Base-by-base conservation (phyloP, 169 alveolate genomes). In the Plasmodium berghei region DNA sequence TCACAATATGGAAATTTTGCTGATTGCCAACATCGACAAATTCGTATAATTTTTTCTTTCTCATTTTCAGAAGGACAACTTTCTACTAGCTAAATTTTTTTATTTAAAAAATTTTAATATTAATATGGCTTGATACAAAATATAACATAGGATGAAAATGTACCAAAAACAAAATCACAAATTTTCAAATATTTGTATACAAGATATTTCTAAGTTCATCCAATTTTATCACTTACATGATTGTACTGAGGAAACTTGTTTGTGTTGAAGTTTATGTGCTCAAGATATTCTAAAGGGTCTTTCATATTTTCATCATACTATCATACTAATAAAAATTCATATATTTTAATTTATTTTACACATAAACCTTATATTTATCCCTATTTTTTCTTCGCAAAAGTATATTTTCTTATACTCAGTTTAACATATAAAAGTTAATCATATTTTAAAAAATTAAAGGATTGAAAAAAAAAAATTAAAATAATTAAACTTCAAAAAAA, bases 21-120 rank as follows among this genome's bases (percentile, higher is more conserved):
- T 22, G 96, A 92, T 73, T 95, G 97, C 97, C 97, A 95, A 73
- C 97, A 95, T n/a, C 97, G 94, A 72, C 97, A 95, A 61, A 95
- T 66, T 40, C 95, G 87, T n/a, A 94, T 83, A 42, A 55, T 49
- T 55, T 87, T 86, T 34, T 95, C 97, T 12, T 92, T 90, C 45
- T 70, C 87, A 56, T 88, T 86, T 58, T 83, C 77, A 10, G 92
- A 77, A 20, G 96, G 95, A 24, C 94, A 92, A 69, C 73, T 80
- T 59, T 87, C 95, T 42, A 88, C 67, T 49, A 88, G 52, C 93
- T 92, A 54, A 59, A 48, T 71, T 40, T 63, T 63, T 22, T 34
- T 18, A 28, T 72, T 5, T 10, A 34, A 34, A 34, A 34, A 34
- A 3, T 34, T 6, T 34, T 34, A 34, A 34, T 34, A 34, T 34